phyloP scores from a whole-genome alignment of 495 filamentous ascomycete genomes.

The Friedmanniomyces endolithicus region DNA sequence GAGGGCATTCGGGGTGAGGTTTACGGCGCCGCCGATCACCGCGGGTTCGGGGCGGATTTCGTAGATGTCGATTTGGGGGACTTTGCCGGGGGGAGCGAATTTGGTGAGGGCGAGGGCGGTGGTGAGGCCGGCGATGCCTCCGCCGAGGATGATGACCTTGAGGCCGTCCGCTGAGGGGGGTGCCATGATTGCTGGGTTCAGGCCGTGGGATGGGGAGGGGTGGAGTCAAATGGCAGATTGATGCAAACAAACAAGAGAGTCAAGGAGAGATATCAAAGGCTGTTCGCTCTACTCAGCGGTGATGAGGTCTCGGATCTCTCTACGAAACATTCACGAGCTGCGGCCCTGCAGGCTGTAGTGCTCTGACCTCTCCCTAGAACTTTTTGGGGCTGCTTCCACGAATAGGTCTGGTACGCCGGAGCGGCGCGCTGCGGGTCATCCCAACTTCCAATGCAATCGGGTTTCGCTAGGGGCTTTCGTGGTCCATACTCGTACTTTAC shows the following conservation, averaged over 20 bases:
- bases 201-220: neutral
- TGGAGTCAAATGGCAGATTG: neutral
- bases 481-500: too few species aligned
- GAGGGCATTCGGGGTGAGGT: constrained; percentile 50
- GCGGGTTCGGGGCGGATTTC: constrained; percentile 45
- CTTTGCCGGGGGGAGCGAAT: constrained; percentile 34
- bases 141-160: constrained; percentile 38
- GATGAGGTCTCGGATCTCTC: neutral
- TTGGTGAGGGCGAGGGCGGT: constrained; percentile 41
- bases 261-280: neutral
- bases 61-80: constrained; percentile 41
- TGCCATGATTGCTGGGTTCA: constrained; percentile 7
- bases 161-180: constrained; percentile 17
- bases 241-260: neutral
- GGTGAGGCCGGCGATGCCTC: constrained; percentile 45
- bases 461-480: too few species aligned
- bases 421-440: neutral
- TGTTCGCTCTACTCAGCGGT: neutral
- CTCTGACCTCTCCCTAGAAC: neutral
- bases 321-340: neutral
- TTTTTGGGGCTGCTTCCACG: neutral
- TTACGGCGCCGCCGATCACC: constrained; percentile 49
- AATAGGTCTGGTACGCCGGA: neutral
- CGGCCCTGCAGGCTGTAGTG: too few species aligned
- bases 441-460: too few species aligned